phyloP scores from a whole-genome alignment of 2,329 filamentous ascomycete species.

The Sclerotinia borealis region DNA sequence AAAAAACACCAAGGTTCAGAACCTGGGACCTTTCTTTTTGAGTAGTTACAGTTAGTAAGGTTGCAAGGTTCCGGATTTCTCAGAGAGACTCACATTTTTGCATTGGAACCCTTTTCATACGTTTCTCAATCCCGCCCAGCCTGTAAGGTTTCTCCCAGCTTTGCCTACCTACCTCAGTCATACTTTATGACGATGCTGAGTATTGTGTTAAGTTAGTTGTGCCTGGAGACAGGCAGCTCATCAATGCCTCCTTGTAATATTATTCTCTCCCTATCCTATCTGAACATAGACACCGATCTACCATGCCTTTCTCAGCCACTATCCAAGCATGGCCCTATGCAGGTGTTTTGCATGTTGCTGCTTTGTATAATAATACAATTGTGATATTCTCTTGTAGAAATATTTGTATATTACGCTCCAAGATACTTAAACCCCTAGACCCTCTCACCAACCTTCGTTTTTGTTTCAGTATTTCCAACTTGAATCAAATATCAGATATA shows the following conservation, averaged over 20 bases:
- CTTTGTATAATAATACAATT: constrained; percentile 3
- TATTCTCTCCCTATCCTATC: background rate
- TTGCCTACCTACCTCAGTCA: constrained; percentile 10
- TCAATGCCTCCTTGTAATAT: background rate
- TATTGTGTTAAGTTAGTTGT: background rate
- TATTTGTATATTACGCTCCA: background rate
- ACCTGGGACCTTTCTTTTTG: background rate
- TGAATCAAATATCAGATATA: constrained; percentile 6
- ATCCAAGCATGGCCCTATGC: constrained; percentile 6
- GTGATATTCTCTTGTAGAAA: background rate
- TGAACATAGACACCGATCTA: constrained; percentile 8
- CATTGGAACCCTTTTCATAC: background rate
- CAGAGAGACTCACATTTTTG: background rate
- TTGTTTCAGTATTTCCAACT: constrained; percentile 10
- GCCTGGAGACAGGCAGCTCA: background rate
- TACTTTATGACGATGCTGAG: constrained; percentile 6
- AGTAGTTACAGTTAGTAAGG: background rate
- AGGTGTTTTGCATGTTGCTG: constrained; percentile 11
- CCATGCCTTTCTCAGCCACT: constrained; percentile 9
- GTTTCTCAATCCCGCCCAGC: background rate
- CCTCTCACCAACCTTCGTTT: constrained; percentile 1
- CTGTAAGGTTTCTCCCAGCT: constrained; percentile 6
- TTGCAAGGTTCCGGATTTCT: constrained; percentile 6
- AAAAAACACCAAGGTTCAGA: background rate
- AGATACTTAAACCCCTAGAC: constrained; percentile 8